phyloP scores from a whole-genome alignment of 2,329 filamentous ascomycete genomes.

The Chaetomiaceae sp. region DNA sequence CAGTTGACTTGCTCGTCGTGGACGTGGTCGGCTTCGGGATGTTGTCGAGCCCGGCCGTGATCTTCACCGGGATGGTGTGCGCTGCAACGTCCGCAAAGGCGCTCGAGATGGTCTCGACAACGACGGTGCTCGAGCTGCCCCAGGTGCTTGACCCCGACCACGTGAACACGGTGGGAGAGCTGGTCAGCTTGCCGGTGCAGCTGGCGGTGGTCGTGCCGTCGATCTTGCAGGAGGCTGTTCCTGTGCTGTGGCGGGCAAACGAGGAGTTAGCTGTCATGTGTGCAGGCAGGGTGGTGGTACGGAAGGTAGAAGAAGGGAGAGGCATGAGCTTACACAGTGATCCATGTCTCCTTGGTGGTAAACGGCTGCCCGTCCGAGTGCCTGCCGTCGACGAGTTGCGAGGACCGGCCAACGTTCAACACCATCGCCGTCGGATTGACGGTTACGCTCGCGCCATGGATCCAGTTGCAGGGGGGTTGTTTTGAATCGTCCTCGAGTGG shows the following conservation, averaged over 20 bases:
- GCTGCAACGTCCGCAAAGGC: background rate
- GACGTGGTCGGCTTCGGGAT: background rate
- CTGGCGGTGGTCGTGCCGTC: background rate
- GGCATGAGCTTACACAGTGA: background rate
- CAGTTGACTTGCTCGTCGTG: background rate
- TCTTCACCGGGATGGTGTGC: background rate
- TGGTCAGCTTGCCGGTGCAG: background rate
- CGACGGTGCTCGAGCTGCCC: background rate
- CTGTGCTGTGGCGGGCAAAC: background rate
- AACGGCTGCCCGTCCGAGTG: too few relatives aligned
- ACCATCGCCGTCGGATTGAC: background rate
- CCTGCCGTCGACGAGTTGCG: background rate
- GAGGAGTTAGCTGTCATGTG: background rate
- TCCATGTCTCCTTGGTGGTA: background rate
- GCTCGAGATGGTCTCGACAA: background rate
- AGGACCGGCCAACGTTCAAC: background rate
- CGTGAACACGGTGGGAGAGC: background rate
- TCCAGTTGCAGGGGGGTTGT: background rate
- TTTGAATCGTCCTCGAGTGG: background rate
- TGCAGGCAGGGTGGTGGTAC: background rate
- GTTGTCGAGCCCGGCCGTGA: background rate
- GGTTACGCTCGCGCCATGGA: background rate
- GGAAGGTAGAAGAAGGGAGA: background rate
- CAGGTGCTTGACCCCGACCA: background rate
- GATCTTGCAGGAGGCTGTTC: background rate